A percentile compares a stretch with the other conserved stretches of the same genome.
Conservation (phyloP, 441 rosid genomes). For the Heliophila coronopifolia region DNA sequence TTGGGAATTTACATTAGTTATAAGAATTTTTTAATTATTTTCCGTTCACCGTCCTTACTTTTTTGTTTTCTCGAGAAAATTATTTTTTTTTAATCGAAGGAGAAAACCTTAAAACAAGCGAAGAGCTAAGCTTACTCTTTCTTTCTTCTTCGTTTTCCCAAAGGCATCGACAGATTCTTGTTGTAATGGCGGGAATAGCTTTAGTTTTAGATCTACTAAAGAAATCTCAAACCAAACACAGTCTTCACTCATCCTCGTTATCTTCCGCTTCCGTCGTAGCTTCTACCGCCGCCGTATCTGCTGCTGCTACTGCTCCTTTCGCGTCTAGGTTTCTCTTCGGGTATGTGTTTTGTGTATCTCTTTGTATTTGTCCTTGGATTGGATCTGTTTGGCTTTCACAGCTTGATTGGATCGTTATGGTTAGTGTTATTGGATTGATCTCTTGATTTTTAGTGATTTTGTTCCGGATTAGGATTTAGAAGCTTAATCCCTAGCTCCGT, state of each 20-base stretch:
- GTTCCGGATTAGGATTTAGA: neutral
- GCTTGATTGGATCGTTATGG: conserved; percentile 10
- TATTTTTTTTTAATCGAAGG: conserved; percentile 1
- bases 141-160: neutral
- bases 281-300: conserved; percentile 55
- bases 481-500: too few relatives aligned
- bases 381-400: conserved; percentile 13
- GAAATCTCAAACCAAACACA: conserved; percentile 56
- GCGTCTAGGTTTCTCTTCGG: conserved; percentile 74
- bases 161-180: conserved; percentile 12
- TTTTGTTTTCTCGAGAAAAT: conserved; percentile 26
- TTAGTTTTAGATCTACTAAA: conserved; percentile 63
- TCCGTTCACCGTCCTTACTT: too few relatives aligned
- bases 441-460: neutral
- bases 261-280: conserved; percentile 53
- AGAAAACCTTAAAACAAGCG: conserved; percentile 8
- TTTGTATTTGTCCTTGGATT: neutral
- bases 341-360: conserved; percentile 32
- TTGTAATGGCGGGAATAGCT: conserved; percentile 77
- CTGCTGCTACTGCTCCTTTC: conserved; percentile 56
- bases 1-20: too few relatives aligned
- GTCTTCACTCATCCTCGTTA: conserved; percentile 44
- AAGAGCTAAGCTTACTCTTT: neutral
- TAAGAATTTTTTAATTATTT: too few relatives aligned
- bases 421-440: conserved; percentile 6